A percentile compares a stretch with the other conserved stretches of the same genome.
phyloP scores from a whole-genome alignment of 2,329 filamentous ascomycete genomes.

The Penicillium olsonii region DNA sequence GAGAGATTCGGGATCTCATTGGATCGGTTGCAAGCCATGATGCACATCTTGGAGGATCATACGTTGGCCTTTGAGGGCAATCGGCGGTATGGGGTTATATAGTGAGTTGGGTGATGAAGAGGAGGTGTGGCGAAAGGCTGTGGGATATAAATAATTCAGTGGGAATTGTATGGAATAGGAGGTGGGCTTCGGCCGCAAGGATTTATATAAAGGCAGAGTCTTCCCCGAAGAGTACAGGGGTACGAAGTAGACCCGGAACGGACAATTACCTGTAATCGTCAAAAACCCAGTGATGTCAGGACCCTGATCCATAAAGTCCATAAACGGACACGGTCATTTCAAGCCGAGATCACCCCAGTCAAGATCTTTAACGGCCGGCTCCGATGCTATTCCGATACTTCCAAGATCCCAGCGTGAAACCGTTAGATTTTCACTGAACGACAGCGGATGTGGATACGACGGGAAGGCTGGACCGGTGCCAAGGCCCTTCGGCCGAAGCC shows the following conservation, averaged over 20 bases:
- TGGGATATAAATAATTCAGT: conserved; percentile 6
- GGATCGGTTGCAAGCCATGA: conserved; percentile 22
- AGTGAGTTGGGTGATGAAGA: neutral
- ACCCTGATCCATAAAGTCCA: conserved; percentile 4
- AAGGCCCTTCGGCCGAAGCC: conserved; percentile 21
- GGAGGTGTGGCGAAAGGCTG: conserved; percentile 3
- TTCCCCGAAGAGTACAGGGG: conserved; percentile 7
- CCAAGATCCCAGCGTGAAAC: conserved; percentile 12
- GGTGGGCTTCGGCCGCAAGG: conserved; percentile 11
- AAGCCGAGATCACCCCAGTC: conserved; percentile 25
- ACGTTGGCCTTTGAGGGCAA: conserved; percentile 3
- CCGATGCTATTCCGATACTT: conserved; percentile 10
- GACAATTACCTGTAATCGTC: conserved; percentile 13
- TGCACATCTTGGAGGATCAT: conserved; percentile 12
- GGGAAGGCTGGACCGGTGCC: conserved; percentile 4
- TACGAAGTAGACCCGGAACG: conserved; percentile 10
- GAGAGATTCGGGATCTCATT: conserved; percentile 18
- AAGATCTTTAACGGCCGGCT: conserved; percentile 22
- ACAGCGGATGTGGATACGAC: conserved; percentile 2
- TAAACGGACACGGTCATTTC: conserved; percentile 1
- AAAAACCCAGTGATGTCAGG: conserved; percentile 22
- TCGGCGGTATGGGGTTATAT: neutral
- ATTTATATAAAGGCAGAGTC: conserved; percentile 15
- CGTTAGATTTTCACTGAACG: conserved; percentile 4
- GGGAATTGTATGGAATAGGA: conserved; percentile 11